Base-by-base conservation (phyloP, 1,284 basidiomycete species). In the Rhodotorula sp. region DNA sequence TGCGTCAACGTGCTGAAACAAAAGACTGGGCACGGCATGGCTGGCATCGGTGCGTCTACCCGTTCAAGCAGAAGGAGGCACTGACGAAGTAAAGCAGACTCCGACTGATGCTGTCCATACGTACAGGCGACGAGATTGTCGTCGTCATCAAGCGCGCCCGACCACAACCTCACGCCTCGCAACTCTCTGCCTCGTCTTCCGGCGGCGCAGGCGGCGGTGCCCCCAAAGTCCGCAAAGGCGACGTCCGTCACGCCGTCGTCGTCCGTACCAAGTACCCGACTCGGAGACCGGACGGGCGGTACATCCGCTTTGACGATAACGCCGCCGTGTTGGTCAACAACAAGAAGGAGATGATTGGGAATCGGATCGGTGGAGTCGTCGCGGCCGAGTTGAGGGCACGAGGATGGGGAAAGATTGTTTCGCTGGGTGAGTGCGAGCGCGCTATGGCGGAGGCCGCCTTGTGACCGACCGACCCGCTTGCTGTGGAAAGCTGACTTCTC, bases 1-100 rank as follows among this genome's bases (percentile, higher is more conserved):
- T 96, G 95, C 79, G 93, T 99, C 81, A 97, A 99, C 80, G 89
- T 99, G 30, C 85, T 98, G 70, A 96, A 97, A 82, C 89, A 92
- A 82, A 98, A 97, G 83, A 91, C 82, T 53, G 92, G 83, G 86
- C 80, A 80, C 57, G 93, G 86, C 86, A 91, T 83, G 86, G 96
- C 79, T 8, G 81, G 82, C 33, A 83, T 86, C 65, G 85, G 85
- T 85, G 67, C 71, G 82, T 42, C 37, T 42, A 42, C 37, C n/a
- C n/a, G n/a, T 42, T 10, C 10, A 10, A 10, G 10, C 2, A 10
- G 37, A 10, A 12, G 37, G 37, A 42, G n/a, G n/a, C 10, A 42
- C 37, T 42, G 37, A 42, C 37, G 37, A 42, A 42, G 12, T 12
- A 42, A 12, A 12, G 10, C 8, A 42, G 37, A 42, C 37, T 42